phyloP scores from a whole-genome alignment of 2,329 filamentous ascomycete genomes.

The Paracoccidioides brasiliensis region DNA sequence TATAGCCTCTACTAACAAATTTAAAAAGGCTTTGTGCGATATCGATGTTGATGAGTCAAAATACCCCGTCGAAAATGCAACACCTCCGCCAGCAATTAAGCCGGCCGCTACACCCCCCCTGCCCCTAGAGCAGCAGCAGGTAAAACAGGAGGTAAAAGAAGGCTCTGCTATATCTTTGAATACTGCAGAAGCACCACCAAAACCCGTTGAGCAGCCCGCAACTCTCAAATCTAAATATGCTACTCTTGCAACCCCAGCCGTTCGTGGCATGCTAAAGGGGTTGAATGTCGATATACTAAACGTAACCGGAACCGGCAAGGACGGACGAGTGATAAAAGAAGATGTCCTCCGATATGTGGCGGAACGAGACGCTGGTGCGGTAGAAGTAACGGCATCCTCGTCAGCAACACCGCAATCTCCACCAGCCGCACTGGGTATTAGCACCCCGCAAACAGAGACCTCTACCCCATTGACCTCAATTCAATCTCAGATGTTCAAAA shows the following conservation, averaged over 20 bases:
- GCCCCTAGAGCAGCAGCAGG: slow-evolving; percentile 14
- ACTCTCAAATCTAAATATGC: slow-evolving; percentile 47
- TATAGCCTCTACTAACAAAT: not conserved
- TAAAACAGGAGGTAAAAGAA: slow-evolving; percentile 10
- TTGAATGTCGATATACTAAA: slow-evolving; percentile 64
- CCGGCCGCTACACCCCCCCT: slow-evolving; percentile 11
- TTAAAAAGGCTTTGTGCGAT: slow-evolving; percentile 63
- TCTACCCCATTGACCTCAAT: slow-evolving; percentile 58
- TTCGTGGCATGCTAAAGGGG: slow-evolving; percentile 75
- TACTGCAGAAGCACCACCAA: slow-evolving; percentile 4
- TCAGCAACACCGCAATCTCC: slow-evolving; percentile 16
- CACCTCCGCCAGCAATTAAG: slow-evolving; percentile 8
- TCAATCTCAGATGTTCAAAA: slow-evolving; percentile 91
- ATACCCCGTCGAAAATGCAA: slow-evolving; percentile 43
- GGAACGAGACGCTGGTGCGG: slow-evolving; percentile 29
- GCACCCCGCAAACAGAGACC: slow-evolving; percentile 50
- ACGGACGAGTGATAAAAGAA: slow-evolving; percentile 84
- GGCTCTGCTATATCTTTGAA: slow-evolving; percentile 7
- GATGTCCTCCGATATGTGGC: slow-evolving; percentile 67
- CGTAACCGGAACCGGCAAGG: slow-evolving; percentile 72
- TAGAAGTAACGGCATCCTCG: slow-evolving; percentile 12
- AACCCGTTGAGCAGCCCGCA: slow-evolving; percentile 5
- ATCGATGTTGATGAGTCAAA: slow-evolving; percentile 80
- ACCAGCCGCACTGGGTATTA: slow-evolving; percentile 13
- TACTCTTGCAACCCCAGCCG: slow-evolving; percentile 76